A percentile compares a stretch with the other conserved stretches of the same genome.
Conservation (phyloP, 1,284 basidiomycete genomes). For the Sphaerobolus stellatus region DNA sequence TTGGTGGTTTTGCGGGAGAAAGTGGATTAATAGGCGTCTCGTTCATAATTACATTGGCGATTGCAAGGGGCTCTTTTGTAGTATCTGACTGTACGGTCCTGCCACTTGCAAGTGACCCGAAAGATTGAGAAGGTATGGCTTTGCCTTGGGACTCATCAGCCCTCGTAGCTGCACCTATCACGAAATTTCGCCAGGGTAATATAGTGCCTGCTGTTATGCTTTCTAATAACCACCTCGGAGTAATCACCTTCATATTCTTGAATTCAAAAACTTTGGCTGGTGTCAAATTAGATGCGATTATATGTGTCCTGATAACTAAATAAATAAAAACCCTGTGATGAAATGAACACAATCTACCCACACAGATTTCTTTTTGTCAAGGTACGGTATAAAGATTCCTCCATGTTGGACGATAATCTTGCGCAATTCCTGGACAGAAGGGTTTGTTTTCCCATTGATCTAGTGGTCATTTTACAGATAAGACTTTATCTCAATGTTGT, state of each 20-base stretch:
- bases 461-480: conserved; percentile 28
- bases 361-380: conserved; percentile 77
- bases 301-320: conserved; percentile 66
- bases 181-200: conserved; percentile 75
- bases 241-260: conserved; percentile 83
- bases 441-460: conserved; percentile 90
- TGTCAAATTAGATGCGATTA: conserved; percentile 88
- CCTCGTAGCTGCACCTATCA: conserved; percentile 46
- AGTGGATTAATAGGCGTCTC: too few relatives aligned
- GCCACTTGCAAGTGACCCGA: too few relatives aligned
- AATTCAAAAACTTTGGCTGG: conserved; percentile 88
- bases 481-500: neutral
- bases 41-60: too few relatives aligned
- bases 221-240: conserved; percentile 84
- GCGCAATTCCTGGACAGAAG: conserved; percentile 84
- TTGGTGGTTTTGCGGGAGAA: conserved; percentile 14
- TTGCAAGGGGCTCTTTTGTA: too few relatives aligned
- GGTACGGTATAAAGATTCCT: conserved; percentile 80
- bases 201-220: conserved; percentile 65
- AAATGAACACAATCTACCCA: conserved; percentile 37
- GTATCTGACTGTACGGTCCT: too few relatives aligned
- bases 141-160: conserved; percentile 51
- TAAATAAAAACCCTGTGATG: neutral
- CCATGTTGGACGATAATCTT: conserved; percentile 82
- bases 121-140: conserved; percentile 20